Evolutionary conservation across 2,329 filamentous ascomycete genomes (phyloP).

Genomic region (Pseudocercospora pini-densiflorae): DNA sequence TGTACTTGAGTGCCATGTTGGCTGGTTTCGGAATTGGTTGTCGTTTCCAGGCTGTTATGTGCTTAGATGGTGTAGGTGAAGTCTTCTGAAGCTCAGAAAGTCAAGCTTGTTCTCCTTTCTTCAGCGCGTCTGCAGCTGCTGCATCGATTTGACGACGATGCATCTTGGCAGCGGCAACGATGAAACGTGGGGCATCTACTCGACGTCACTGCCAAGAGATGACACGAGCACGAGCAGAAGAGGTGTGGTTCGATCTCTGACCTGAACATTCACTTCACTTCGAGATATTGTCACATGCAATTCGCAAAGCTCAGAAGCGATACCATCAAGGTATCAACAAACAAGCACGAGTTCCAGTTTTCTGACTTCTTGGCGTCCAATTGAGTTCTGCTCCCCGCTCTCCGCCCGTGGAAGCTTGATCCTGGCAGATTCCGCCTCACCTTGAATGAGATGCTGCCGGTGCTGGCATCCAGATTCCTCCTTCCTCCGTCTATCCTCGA

Average conservation of each 20-base stretch:
- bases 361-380: background rate
- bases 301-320: background rate
- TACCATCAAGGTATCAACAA: slow-evolving; percentile 2
- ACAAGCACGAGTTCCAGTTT: background rate
- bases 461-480: background rate
- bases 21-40: background rate
- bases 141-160: background rate
- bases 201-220: slow-evolving; percentile 5
- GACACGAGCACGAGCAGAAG: background rate
- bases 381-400: background rate
- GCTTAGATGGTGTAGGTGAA: background rate
- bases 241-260: background rate
- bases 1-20: slow-evolving; percentile 28
- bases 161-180: background rate
- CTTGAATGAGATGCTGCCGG: background rate
- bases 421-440: background rate
- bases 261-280: background rate
- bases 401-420: slow-evolving; percentile 6
- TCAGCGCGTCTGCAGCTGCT: background rate
- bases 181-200: background rate
- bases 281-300: background rate
- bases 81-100: background rate
- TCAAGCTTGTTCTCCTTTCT: background rate
- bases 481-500: background rate
- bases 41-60: background rate